Conservation (phyloP, 805 yeast species). For the Candida ovalis region DNA sequence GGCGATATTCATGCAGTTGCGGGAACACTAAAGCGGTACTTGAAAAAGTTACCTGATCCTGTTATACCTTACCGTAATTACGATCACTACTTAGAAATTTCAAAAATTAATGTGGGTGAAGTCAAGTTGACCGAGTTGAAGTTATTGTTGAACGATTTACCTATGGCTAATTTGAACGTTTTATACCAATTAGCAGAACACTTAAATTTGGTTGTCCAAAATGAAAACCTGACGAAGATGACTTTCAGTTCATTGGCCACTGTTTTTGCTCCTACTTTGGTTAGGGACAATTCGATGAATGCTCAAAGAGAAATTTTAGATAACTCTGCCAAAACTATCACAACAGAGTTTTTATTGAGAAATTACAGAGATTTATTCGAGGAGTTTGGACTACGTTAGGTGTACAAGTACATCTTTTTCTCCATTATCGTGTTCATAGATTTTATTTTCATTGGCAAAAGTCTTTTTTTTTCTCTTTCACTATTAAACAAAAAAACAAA, state of each 20-base stretch:
- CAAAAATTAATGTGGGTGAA: conserved; percentile 28
- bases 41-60: conserved; percentile 82
- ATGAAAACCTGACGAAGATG: conserved; percentile 69
- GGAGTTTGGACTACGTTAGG: conserved; percentile 2
- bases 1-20: conserved; percentile 83
- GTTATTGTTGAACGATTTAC: conserved; percentile 49
- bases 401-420: not conserved
- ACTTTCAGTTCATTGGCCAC: conserved; percentile 76
- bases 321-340: conserved; percentile 74
- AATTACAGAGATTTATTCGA: conserved; percentile 38
- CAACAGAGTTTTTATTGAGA: conserved; percentile 66
- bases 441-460: not conserved
- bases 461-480: too few species aligned
- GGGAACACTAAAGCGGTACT: conserved; percentile 79
- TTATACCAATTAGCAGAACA: conserved; percentile 60
- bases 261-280: conserved; percentile 91
- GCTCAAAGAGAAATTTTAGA: conserved; percentile 83
- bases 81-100: conserved; percentile 58
- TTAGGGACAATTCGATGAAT: conserved; percentile 56
- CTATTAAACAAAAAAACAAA: too few species aligned
- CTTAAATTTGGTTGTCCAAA: conserved; percentile 53
- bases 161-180: conserved; percentile 61
- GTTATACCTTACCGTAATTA: conserved; percentile 70
- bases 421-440: not conserved
- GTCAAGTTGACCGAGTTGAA: conserved; percentile 41